Base-by-base conservation (phyloP, 2,329 filamentous ascomycete species). In the Ceratocystiopsis minuta region DNA sequence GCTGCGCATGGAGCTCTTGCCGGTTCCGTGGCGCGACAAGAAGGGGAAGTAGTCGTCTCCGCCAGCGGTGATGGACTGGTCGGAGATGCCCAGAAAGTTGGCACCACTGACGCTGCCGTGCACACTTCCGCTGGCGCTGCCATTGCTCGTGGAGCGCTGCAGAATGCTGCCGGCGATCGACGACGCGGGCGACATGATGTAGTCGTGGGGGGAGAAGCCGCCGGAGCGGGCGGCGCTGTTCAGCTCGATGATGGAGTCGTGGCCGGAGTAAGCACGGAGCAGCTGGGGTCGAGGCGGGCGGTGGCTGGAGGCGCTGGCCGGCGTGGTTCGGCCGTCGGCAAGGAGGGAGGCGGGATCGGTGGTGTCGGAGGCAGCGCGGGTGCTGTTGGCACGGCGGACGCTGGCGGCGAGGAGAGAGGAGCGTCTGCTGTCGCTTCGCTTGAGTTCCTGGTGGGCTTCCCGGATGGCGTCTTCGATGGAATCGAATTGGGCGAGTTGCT, bases 391-490 rank as follows among this genome's bases (percentile, higher is more conserved):
- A 7, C 20, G 42, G 51, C 49, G 24, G 43, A 65, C 55, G 42
- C 62, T 65, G 37, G 65, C 63, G 16, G 70, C 72, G 37, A 73
- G 63, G 39, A 76, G 63, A 10, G 75, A 80, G 3, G 76, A 79
- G 44, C 70, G 67, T 46, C 72, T 67, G 54, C 75, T 82, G 54
- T 81, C 79, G 53, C 66, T 72, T 49, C 74, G 69, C 59, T 82
- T 83, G 54, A 81, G 64, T 57, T 82, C 76, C 46, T 74, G 65
- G 57, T 83, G 76, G 49, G 84, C 65, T 53, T 79, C 74, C 45
- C 79, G 72, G 51, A 86, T 87, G 50, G 82, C 80, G 62, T 81
- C 74, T 52, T 80, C 80, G 53, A 86, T 80, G 47, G 81, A 83
- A 47, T 88, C 81, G 47, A 87, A 71, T 39, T 77, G 72, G 49